Evolutionary conservation across 495 filamentous ascomycete species (phyloP).

Genomic region (Annulohypoxylon stygium): DNA sequence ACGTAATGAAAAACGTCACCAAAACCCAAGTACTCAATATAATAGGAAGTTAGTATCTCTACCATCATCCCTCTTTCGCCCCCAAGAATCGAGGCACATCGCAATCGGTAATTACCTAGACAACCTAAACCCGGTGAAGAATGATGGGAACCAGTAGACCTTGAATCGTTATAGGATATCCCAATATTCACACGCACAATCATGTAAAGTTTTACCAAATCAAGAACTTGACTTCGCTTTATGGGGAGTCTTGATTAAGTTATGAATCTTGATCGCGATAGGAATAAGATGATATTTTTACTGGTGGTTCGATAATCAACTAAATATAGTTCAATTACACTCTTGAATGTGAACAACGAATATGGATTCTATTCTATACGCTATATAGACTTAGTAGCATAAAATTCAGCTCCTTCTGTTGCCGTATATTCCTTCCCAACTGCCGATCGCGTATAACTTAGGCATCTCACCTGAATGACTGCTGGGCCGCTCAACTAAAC

Average conservation of each 20-base stretch:
- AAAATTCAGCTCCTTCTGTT: conserved; percentile 10
- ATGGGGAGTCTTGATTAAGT: neutral
- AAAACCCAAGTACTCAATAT: too few relatives aligned
- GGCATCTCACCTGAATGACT: neutral
- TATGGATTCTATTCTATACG: neutral
- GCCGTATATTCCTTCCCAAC: conserved; percentile 5
- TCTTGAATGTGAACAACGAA: neutral
- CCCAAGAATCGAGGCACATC: too few relatives aligned
- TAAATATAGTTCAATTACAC: neutral
- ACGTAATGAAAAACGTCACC: too few relatives aligned
- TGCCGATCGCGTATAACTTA: conserved; percentile 11
- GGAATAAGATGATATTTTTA: neutral
- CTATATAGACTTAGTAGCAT: neutral
- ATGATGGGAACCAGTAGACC: neutral
- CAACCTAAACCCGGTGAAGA: neutral
- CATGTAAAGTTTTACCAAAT: neutral
- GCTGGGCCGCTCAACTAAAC: neutral
- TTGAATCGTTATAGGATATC: neutral
- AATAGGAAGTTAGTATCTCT: too few relatives aligned
- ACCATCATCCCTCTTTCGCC: too few relatives aligned
- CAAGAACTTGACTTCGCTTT: neutral
- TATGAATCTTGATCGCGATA: neutral
- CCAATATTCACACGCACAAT: neutral
- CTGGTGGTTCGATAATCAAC: neutral
- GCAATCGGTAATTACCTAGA: neutral